phyloP scores from a whole-genome alignment of 2,329 filamentous ascomycete species.

The Sporothrix schenckii region DNA sequence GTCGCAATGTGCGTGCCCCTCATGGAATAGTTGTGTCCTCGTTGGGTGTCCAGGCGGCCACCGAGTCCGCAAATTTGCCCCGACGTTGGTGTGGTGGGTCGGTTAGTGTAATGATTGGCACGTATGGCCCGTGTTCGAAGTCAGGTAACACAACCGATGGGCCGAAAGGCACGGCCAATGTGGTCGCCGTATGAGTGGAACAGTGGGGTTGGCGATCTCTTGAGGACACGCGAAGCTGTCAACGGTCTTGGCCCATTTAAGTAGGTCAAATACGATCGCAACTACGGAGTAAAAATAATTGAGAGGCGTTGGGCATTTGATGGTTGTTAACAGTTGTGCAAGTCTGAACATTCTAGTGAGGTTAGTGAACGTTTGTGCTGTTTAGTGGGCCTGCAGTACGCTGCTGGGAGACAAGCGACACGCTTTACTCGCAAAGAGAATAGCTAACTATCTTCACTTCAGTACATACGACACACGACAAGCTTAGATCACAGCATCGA shows the following conservation, averaged over 20 bases:
- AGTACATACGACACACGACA: background rate
- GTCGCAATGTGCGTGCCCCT: too few relatives aligned
- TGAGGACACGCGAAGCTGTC: background rate
- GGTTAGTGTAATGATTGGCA: background rate
- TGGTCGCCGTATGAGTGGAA: background rate
- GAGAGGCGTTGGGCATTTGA: background rate
- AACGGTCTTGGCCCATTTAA: background rate
- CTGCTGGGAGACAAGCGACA: background rate
- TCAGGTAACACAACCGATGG: conserved; percentile 25
- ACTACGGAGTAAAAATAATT: background rate
- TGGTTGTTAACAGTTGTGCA: background rate
- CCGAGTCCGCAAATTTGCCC: background rate
- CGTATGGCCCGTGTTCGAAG: background rate
- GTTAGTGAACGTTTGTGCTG: background rate
- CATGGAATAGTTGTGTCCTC: too few relatives aligned
- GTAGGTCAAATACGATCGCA: too few relatives aligned
- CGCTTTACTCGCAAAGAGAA: too few relatives aligned
- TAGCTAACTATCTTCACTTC: too few relatives aligned
- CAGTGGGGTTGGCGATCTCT: background rate
- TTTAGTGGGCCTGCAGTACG: background rate
- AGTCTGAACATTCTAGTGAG: background rate
- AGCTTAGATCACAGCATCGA: background rate
- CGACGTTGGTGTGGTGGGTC: conserved; percentile 1
- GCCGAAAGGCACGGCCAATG: conserved; percentile 12
- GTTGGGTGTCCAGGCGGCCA: too few relatives aligned